Percentiles rank a stretch among this genome's conserved stretches.
phyloP scores from a whole-genome alignment of 106 monocot genomes.

The Dendrobium officinale region DNA sequence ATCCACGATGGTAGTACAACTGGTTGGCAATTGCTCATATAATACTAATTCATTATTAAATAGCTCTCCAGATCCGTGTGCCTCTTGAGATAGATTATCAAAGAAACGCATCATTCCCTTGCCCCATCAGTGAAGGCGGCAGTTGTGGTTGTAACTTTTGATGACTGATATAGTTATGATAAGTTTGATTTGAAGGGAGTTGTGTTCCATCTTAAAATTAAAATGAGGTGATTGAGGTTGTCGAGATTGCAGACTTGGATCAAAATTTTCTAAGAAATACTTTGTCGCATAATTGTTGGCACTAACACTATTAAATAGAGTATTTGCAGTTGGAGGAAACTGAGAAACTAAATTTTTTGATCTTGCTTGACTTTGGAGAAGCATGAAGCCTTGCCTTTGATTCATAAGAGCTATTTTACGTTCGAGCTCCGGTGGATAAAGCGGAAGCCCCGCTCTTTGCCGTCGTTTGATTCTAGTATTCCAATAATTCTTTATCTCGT shows the following conservation, averaged over 20 bases:
- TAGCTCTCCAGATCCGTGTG: background rate
- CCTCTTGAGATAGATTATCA: constrained; percentile 36
- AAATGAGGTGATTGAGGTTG: background rate
- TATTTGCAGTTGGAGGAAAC: background rate
- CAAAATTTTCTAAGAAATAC: constrained; percentile 9
- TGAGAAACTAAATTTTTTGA: background rate
- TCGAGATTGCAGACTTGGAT: background rate
- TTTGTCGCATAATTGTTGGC: background rate
- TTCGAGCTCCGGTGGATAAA: constrained; percentile 39
- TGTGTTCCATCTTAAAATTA: constrained; percentile 39
- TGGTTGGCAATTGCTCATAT: background rate
- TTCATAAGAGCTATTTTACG: background rate
- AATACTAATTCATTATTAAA: background rate
- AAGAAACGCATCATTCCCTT: constrained; percentile 23
- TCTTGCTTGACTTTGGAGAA: background rate
- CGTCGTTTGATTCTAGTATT: constrained; percentile 57
- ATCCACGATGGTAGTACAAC: background rate
- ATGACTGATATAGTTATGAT: background rate
- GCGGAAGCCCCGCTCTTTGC: constrained; percentile 46
- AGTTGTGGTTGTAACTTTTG: background rate
- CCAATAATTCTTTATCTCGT: constrained; percentile 84
- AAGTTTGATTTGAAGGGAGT: constrained; percentile 56
- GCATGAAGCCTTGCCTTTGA: background rate
- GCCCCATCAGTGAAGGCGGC: background rate
- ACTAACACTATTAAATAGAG: background rate